Percentiles rank a stretch among this genome's conserved stretches.
These are phyloP conservation scores for Pharus latifolius DNA, from an alignment of 176 grass and related monocot species.

Conservation along the genomic window DNA sequence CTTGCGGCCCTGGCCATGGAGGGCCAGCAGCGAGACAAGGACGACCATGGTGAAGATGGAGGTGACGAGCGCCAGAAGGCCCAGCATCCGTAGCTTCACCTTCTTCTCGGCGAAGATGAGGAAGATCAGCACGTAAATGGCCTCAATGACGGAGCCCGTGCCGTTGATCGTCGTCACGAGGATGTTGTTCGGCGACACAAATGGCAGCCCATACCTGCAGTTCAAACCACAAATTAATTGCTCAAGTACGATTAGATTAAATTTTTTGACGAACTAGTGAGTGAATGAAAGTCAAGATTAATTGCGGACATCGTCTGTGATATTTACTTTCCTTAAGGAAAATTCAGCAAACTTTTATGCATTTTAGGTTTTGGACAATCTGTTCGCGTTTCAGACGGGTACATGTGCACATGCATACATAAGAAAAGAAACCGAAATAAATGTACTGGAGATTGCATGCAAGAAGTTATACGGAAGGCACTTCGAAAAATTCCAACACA, in stretches of 20 bases:
- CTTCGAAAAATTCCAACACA: too few species aligned
- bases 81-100: constrained; percentile 36
- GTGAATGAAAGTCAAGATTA: too few species aligned
- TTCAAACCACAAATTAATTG: neutral
- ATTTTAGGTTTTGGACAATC: neutral
- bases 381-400: neutral
- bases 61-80: constrained; percentile 41
- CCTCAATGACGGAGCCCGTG: constrained; percentile 59
- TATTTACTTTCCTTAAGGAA: neutral
- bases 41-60: constrained; percentile 51
- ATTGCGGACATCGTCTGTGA: too few species aligned
- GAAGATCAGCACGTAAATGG: constrained; percentile 87
- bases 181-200: constrained; percentile 89
- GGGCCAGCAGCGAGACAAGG: constrained; percentile 64
- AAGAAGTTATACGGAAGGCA: too few species aligned
- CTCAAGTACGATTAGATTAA: too few species aligned
- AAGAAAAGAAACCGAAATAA: neutral
- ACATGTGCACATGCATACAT: neutral
- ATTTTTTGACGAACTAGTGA: too few species aligned
- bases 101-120: constrained; percentile 55
- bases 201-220: constrained; percentile 79
- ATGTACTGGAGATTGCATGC: too few species aligned
- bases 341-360: neutral
- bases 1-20: constrained; percentile 60
- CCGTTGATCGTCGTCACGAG: constrained; percentile 93